These are phyloP conservation scores for Colletotrichum euphorbiae DNA, from an alignment of 2,329 filamentous ascomycete genomes.

Conservation along the genomic window DNA sequence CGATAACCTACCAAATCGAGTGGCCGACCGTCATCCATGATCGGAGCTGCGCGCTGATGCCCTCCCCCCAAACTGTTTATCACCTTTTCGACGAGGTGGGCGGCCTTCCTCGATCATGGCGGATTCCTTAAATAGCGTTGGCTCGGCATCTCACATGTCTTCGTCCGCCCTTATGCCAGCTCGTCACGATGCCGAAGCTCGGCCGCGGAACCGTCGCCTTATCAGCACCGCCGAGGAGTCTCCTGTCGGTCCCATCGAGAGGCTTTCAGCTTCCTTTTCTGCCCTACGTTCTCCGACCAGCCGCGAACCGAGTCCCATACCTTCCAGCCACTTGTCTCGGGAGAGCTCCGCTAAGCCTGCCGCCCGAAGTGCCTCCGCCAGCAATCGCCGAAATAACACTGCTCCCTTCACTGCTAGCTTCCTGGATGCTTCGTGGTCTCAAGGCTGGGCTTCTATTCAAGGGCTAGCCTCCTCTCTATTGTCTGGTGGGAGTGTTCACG, in stretches of 20 bases:
- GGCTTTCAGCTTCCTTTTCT: slow-evolving; percentile 41
- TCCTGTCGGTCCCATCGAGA: slow-evolving; percentile 48
- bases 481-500: slow-evolving; percentile 47
- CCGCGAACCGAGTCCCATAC: slow-evolving; percentile 62
- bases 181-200: slow-evolving; percentile 56
- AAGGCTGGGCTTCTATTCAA: slow-evolving; percentile 67
- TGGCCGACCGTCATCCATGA: slow-evolving; percentile 28
- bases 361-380: slow-evolving; percentile 12
- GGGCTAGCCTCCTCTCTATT: slow-evolving; percentile 63
- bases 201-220: slow-evolving; percentile 64
- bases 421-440: slow-evolving; percentile 63
- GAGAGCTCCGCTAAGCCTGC: slow-evolving; percentile 12
- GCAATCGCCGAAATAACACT: slow-evolving; percentile 42
- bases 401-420: slow-evolving; percentile 54
- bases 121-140: slow-evolving; percentile 43
- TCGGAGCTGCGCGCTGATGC: slow-evolving; percentile 36
- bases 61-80: slow-evolving; percentile 33
- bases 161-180: slow-evolving; percentile 59
- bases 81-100: slow-evolving; percentile 37
- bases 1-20: not conserved
- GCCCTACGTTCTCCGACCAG: slow-evolving; percentile 53
- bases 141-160: slow-evolving; percentile 53
- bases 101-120: slow-evolving; percentile 38
- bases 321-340: slow-evolving; percentile 48
- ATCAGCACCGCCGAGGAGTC: slow-evolving; percentile 48